Percentiles rank a stretch among this genome's conserved stretches.
Evolutionary conservation across 345 rosid genomes (phyloP).

Genomic region (Aquilaria yunnanensis): DNA sequence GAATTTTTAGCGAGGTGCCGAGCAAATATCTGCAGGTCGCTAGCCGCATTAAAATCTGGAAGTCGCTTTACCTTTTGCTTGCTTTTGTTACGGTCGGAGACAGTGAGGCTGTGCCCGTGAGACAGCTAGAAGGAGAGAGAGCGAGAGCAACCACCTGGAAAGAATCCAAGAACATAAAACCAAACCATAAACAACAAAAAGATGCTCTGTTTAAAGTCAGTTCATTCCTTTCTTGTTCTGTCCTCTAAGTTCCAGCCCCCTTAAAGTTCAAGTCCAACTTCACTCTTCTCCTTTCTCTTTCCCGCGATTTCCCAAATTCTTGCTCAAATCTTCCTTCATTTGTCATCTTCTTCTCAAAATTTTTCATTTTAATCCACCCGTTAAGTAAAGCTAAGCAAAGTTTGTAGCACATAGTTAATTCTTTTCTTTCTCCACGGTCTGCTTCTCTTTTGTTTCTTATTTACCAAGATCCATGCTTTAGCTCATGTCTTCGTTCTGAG

Average conservation of each 20-base stretch:
- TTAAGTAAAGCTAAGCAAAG: neutral
- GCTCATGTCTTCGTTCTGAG: neutral
- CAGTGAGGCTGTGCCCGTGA: too few species aligned
- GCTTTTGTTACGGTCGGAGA: too few species aligned
- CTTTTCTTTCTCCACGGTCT: too few species aligned
- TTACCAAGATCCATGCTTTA: neutral
- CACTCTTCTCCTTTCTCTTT: neutral
- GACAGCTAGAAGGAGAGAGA: too few species aligned
- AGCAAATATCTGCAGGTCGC: too few species aligned
- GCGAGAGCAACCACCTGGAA: conserved; percentile 7
- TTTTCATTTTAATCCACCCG: neutral
- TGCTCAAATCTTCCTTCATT: neutral
- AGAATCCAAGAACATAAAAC: neutral
- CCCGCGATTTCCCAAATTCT: neutral
- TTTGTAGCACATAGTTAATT: neutral
- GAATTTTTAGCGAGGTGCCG: too few species aligned
- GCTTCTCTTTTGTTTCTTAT: neutral
- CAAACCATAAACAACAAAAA: neutral
- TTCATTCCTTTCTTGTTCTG: neutral
- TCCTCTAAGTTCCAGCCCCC: conserved; percentile 4
- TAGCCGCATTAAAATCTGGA: too few species aligned
- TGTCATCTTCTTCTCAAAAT: neutral
- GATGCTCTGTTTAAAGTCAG: conserved; percentile 5
- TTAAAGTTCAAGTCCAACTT: neutral
- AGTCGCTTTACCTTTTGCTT: too few species aligned